Evolutionary conservation across 768 basidiomycete species (phyloP).

Genomic region (Mycena olivaceomarginata): DNA sequence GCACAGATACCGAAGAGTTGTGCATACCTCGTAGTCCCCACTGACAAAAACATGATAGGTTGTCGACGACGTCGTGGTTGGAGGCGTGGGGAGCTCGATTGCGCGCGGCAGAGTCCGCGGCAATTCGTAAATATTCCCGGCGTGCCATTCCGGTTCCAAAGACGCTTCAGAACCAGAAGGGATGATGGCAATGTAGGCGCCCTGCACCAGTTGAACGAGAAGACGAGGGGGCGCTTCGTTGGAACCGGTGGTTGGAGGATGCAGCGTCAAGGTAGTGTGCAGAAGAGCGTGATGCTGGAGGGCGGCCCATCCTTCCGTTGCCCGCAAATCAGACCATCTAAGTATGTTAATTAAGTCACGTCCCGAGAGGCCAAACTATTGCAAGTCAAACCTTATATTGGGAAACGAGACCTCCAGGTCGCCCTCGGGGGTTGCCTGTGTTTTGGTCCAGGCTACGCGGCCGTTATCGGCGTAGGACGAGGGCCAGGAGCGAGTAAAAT

Average conservation of each 20-base stretch:
- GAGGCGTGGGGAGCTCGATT: conserved; percentile 69
- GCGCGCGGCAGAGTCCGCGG: conserved; percentile 69
- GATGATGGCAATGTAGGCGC: conserved; percentile 84
- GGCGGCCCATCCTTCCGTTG: conserved; percentile 91
- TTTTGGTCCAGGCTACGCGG: conserved; percentile 74
- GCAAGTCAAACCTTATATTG: conserved; percentile 67
- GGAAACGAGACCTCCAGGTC: conserved; percentile 80
- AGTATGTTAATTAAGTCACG: conserved; percentile 10
- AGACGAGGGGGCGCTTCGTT: conserved; percentile 63
- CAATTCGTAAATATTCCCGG: conserved; percentile 91
- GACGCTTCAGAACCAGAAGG: conserved; percentile 56
- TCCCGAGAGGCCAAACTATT: neutral
- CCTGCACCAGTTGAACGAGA: conserved; percentile 78
- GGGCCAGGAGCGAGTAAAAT: conserved; percentile 71
- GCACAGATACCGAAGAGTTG: conserved; percentile 6
- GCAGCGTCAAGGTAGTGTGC: conserved; percentile 76
- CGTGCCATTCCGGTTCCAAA: conserved; percentile 76
- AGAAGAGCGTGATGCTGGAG: conserved; percentile 88
- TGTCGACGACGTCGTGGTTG: conserved; percentile 63
- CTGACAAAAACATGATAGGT: conserved; percentile 84
- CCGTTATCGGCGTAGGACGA: conserved; percentile 84
- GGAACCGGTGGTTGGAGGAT: conserved; percentile 59
- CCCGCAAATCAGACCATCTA: conserved; percentile 85
- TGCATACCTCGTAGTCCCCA: conserved; percentile 86
- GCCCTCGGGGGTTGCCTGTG: conserved; percentile 63